phyloP scores from a whole-genome alignment of 352 stramenopile species.

The Peronospora belbahrii region DNA sequence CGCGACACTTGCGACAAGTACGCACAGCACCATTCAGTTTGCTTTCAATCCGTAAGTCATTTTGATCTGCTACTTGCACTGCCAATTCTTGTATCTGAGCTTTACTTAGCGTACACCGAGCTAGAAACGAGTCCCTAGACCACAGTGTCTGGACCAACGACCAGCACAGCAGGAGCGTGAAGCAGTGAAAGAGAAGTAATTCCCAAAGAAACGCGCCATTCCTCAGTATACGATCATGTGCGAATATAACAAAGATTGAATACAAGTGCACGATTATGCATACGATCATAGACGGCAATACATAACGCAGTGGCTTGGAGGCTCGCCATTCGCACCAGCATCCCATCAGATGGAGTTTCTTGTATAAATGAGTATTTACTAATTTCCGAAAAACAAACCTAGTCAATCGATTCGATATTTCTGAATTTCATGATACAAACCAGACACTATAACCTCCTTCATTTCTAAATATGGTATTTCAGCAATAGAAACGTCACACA shows the following conservation, averaged over 20 bases:
- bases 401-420: neutral
- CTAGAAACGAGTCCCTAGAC: constrained; percentile 52
- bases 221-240: constrained; percentile 39
- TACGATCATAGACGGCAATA: constrained; percentile 41
- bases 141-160: constrained; percentile 50
- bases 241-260: constrained; percentile 42
- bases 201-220: constrained; percentile 24
- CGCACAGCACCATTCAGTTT: constrained; percentile 66
- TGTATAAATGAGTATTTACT: neutral
- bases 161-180: constrained; percentile 46
- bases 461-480: too few relatives aligned
- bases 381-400: constrained; percentile 1
- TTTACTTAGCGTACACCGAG: constrained; percentile 14
- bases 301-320: constrained; percentile 44
- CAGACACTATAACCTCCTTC: too few relatives aligned
- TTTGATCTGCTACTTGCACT: neutral
- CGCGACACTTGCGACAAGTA: constrained; percentile 70
- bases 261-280: constrained; percentile 61
- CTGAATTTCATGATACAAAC: too few relatives aligned
- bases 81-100: constrained; percentile 9
- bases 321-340: constrained; percentile 63
- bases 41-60: constrained; percentile 33
- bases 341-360: constrained; percentile 24
- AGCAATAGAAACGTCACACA: constrained; percentile 1
- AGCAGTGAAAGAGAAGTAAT: constrained; percentile 46